Evolutionary conservation across 345 rosid species (phyloP).

Genomic region (Euphorbia peplus): DNA sequence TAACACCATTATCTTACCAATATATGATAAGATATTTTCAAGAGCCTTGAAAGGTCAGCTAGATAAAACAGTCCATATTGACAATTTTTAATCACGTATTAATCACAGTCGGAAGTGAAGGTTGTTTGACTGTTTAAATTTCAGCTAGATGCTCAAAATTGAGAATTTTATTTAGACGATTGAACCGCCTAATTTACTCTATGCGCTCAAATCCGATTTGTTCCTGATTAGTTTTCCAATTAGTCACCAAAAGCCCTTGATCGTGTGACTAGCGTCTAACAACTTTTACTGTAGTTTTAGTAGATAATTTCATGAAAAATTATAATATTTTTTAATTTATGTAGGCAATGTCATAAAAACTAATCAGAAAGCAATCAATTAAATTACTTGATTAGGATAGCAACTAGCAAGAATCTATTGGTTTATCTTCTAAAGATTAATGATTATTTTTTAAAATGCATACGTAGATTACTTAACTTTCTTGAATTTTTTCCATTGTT

Average conservation of each 20-base stretch:
- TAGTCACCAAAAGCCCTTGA: too few relatives aligned
- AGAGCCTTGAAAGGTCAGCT: too few relatives aligned
- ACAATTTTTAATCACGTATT: background rate
- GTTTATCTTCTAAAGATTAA: background rate
- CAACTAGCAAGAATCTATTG: background rate
- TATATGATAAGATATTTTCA: background rate
- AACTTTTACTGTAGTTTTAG: too few relatives aligned
- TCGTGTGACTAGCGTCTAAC: too few relatives aligned
- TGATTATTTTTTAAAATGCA: conserved; percentile 1
- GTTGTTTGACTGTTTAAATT: too few relatives aligned
- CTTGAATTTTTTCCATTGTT: background rate
- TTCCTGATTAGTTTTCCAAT: too few relatives aligned
- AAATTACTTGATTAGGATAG: background rate
- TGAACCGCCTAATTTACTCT: too few relatives aligned
- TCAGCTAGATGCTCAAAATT: too few relatives aligned
- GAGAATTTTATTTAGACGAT: too few relatives aligned
- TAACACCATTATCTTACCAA: conserved; percentile 27
- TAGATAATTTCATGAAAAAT: background rate
- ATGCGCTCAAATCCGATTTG: too few relatives aligned
- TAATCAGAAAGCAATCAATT: background rate
- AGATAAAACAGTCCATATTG: background rate
- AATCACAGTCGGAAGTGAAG: too few relatives aligned
- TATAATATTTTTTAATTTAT: background rate
- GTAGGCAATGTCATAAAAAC: background rate
- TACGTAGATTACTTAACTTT: background rate